Conservation (phyloP, 164 flowering plant species). For the Hamamelis virginiana region DNA sequence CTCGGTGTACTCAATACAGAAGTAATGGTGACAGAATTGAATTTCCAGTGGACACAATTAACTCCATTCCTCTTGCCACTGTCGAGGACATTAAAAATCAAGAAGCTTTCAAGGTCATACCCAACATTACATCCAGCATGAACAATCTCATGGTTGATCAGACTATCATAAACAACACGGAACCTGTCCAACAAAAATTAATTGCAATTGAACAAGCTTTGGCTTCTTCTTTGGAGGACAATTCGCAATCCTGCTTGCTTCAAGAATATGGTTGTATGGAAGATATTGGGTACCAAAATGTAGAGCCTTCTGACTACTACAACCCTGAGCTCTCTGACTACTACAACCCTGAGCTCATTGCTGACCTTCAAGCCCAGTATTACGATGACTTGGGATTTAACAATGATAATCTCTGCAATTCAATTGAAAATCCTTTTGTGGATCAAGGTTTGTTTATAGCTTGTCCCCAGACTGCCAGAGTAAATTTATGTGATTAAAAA, state of each 20-base stretch:
- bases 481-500: background rate
- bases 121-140: background rate
- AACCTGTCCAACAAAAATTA: background rate
- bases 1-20: background rate
- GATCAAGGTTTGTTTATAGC: slow-evolving; percentile 9
- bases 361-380: background rate
- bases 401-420: background rate
- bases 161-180: background rate
- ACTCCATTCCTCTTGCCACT: background rate
- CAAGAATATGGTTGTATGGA: background rate
- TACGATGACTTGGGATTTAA: background rate
- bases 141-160: background rate
- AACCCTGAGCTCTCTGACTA: background rate
- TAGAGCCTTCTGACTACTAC: background rate
- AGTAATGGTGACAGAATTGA: background rate
- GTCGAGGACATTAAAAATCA: background rate
- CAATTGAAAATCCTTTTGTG: slow-evolving; percentile 2
- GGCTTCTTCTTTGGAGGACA: background rate
- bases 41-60: background rate
- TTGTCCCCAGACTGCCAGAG: background rate
- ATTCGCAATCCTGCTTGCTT: background rate
- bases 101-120: background rate
- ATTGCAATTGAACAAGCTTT: background rate
- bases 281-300: background rate
- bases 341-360: background rate